phyloP scores from a whole-genome alignment of 345 rosid genomes.

The Eutrema yunnanense region DNA sequence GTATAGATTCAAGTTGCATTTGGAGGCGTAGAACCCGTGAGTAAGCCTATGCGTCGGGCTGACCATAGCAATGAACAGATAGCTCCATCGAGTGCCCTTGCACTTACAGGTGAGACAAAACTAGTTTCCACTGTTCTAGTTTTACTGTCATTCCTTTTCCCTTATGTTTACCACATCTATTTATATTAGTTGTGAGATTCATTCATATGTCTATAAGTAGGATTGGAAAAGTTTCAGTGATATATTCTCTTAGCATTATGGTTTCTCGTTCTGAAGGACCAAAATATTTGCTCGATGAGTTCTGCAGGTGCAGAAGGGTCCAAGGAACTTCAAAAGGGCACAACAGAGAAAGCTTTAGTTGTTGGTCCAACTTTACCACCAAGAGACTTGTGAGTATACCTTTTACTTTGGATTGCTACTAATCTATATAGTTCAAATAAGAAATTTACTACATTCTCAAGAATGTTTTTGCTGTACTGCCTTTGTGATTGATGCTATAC shows the following conservation, averaged over 20 bases:
- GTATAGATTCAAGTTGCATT: conserved; percentile 50
- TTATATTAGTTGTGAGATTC: background rate
- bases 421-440: background rate
- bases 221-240: background rate
- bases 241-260: background rate
- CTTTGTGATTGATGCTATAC: background rate
- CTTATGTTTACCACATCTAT: background rate
- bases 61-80: conserved; percentile 32
- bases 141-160: background rate
- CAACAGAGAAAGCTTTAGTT: conserved; percentile 55
- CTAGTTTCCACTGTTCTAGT: background rate
- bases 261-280: background rate
- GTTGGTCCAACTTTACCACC: conserved; percentile 67
- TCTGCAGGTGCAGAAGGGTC: conserved; percentile 55
- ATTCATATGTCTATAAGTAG: background rate
- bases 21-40: conserved; percentile 38
- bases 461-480: background rate
- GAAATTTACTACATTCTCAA: background rate
- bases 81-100: conserved; percentile 43
- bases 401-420: background rate
- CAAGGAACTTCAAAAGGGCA: conserved; percentile 34
- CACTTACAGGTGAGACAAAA: conserved; percentile 48
- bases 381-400: conserved; percentile 43
- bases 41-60: conserved; percentile 32
- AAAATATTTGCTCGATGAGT: background rate